Evolutionary conservation across 441 rosid species (phyloP).

Genomic region (Biscutella laevigata): DNA sequence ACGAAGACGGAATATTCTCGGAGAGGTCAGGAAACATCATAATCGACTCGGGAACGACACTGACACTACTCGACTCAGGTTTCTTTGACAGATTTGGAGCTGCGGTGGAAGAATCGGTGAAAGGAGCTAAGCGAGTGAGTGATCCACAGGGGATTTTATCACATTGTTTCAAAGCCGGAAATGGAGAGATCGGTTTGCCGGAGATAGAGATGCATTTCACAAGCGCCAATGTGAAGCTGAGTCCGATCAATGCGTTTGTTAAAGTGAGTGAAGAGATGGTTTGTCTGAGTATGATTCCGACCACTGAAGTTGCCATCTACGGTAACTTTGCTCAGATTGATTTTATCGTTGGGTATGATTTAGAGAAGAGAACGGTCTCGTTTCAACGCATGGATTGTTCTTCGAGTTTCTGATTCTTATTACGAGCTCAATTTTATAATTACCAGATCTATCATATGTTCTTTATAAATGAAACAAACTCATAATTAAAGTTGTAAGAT

Average conservation of each 20-base stretch:
- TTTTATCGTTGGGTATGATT: conserved; percentile 47
- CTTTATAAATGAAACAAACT: not conserved
- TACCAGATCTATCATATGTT: not conserved
- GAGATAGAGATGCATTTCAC: conserved; percentile 31
- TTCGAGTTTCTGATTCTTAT: conserved; percentile 2
- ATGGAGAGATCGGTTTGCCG: conserved; percentile 20
- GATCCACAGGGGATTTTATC: conserved; percentile 29
- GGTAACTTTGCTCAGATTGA: conserved; percentile 56
- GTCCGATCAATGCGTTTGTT: conserved; percentile 31
- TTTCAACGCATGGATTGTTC: conserved; percentile 49
- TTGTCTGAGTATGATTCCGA: conserved; percentile 43
- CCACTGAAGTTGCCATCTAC: conserved; percentile 29
- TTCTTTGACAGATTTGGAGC: conserved; percentile 23
- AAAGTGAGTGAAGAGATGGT: conserved; percentile 31
- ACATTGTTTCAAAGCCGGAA: conserved; percentile 25
- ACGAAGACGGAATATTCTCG: not conserved
- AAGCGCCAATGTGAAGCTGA: conserved; percentile 31
- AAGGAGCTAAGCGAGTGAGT: conserved; percentile 23
- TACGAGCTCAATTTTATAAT: not conserved
- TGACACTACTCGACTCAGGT: conserved; percentile 28
- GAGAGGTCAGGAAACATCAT: conserved; percentile 32
- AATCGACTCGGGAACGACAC: conserved; percentile 37
- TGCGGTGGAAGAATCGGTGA: conserved; percentile 24
- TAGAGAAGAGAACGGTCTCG: conserved; percentile 32
- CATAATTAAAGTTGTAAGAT: not conserved